Base-by-base conservation (phyloP, 1,284 basidiomycete genomes). In the Malassezia pachydermatis region DNA sequence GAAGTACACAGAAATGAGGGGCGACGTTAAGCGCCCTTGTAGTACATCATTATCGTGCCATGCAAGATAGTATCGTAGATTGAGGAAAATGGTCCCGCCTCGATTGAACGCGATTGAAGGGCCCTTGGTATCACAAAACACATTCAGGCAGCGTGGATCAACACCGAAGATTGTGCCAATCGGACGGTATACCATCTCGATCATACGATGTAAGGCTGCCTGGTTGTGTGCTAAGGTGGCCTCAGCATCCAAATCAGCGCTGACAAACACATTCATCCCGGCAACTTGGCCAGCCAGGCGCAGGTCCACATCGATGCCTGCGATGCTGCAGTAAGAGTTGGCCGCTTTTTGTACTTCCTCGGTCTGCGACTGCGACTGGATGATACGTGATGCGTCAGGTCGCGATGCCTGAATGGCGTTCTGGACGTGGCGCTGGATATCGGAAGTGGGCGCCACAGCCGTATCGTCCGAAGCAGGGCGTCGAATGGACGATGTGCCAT, bases 31-130 rank as follows among this genome's bases (percentile, higher is more conserved):
- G 7, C 78, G 73, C 1, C 83, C 84, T 5, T 70, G 67, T 42
- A 73, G 69, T 19, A 88, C 84, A 42, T 84, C 78, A 0, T 72
- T 73, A 55, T 88, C 84, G 64, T 90, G 88, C 88, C 88, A 89
- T 50, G 83, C 81, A 64, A 84, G 78, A 58, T 82, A 92, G 69
- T 84, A 94, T 30, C 75, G 70, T 45, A 90, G 75, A 68, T 95
- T 96, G 58, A 95, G 76, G 74, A 88, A 96, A 24, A 98, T 77
- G 51, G 84, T 84, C 3, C 87, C 88, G 43, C 81, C 82, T 24
- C 88, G 78, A 72, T 96, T 98, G 77, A 96, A 96, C 0, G 90
- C 92, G 53, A 96, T 94, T 16, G 84, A 75, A 1, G 82, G 84
- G 1, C 90, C 89, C 5, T 76, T 75, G 9, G 77, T 67, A 65